phyloP scores from a whole-genome alignment of 768 basidiomycete species.

The Mycena kentingensis region DNA sequence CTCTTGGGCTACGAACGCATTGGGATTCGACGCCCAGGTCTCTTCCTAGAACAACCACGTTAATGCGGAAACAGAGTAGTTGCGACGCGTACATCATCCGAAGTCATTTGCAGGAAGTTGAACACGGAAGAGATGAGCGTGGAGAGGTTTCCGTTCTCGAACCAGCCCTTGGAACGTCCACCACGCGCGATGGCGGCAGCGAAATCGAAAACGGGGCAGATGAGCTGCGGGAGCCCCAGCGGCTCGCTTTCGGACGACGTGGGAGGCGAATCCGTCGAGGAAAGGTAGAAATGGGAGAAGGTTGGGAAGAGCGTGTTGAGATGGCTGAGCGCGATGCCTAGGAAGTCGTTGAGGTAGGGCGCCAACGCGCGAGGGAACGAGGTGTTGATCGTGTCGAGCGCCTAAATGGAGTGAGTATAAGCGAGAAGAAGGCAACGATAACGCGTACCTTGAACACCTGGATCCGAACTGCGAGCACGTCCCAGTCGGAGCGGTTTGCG shows the following conservation, averaged over 20 bases:
- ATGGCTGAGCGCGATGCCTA: conserved; percentile 59
- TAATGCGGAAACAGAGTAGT: neutral
- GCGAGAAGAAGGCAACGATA: neutral
- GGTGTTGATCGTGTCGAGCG: conserved; percentile 75
- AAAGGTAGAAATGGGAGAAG: conserved; percentile 64
- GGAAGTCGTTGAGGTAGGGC: conserved; percentile 61
- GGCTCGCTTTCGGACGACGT: conserved; percentile 73
- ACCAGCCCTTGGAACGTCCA: conserved; percentile 66
- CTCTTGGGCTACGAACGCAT: conserved; percentile 92
- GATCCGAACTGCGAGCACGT: conserved; percentile 73
- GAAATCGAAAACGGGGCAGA: conserved; percentile 82
- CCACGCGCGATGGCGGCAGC: conserved; percentile 65
- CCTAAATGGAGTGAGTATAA: conserved; percentile 43
- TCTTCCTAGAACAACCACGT: conserved; percentile 62
- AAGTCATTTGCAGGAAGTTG: conserved; percentile 82
- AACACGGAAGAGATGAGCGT: conserved; percentile 59
- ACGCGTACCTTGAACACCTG: conserved; percentile 78
- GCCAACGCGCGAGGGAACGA: conserved; percentile 79
- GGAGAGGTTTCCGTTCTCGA: conserved; percentile 52
- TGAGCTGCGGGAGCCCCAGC: conserved; percentile 74
- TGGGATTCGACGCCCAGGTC: conserved; percentile 86
- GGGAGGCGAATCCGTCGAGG: conserved; percentile 56
- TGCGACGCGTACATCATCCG: conserved; percentile 69
- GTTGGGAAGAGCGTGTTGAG: conserved; percentile 59
- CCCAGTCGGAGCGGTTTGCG: conserved; percentile 66